These are phyloP conservation scores for Pseudoperonospora humuli DNA, from an alignment of 352 stramenopile species.

Conservation along the genomic window DNA sequence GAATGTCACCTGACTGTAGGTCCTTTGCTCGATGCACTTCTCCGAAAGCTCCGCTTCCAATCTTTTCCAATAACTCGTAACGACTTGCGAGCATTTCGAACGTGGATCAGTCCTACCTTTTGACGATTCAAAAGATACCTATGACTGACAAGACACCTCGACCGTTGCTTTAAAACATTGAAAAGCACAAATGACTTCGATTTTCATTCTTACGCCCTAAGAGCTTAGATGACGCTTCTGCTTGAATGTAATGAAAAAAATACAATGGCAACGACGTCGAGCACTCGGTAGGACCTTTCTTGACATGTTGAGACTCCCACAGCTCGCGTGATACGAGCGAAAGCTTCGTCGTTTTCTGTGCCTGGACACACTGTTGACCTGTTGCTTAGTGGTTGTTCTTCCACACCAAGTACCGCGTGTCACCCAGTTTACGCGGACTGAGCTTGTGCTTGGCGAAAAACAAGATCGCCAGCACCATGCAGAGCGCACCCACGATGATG, in stretches of 20 bases:
- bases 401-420: constrained; percentile 93
- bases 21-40: constrained; percentile 55
- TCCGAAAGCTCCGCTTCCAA: constrained; percentile 51
- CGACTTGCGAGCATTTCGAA: constrained; percentile 23
- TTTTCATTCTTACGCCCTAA: constrained; percentile 15
- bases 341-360: constrained; percentile 4
- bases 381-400: constrained; percentile 89
- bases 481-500: constrained; percentile 92
- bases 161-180: not conserved
- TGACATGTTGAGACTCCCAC: constrained; percentile 13
- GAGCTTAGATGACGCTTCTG: constrained; percentile 16
- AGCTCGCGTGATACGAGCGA: constrained; percentile 10
- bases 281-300: constrained; percentile 10
- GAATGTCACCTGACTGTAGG: constrained; percentile 27
- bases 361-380: constrained; percentile 12
- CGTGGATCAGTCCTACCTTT: no score
- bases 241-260: constrained; percentile 19
- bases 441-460: constrained; percentile 96
- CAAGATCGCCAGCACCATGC: constrained; percentile 88
- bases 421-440: constrained; percentile 90
- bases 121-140: no score
- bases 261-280: constrained; percentile 21
- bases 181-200: constrained; percentile 14
- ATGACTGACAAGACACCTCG: constrained; percentile 1
- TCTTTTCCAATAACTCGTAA: constrained; percentile 64